Percentiles rank a stretch among this genome's conserved stretches.
phyloP scores from a whole-genome alignment of 257 asterid genomes.

The Solanum dulcamara region DNA sequence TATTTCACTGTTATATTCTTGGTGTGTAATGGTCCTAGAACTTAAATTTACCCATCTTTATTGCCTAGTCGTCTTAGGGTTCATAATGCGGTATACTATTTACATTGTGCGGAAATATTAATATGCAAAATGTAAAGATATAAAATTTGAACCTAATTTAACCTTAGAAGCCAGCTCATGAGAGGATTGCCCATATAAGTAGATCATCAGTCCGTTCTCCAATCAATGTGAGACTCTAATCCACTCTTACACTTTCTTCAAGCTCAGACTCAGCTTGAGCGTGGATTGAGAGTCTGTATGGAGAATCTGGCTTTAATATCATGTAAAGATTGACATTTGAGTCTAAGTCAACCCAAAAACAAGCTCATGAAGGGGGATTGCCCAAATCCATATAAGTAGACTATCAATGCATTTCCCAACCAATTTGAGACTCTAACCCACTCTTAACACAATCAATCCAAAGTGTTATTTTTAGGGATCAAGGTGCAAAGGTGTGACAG shows the following conservation, averaged over 20 bases:
- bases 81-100: not conserved
- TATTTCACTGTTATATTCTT: not conserved
- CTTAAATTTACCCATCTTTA: not conserved
- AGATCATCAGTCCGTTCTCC: not conserved
- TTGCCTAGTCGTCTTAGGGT: not conserved
- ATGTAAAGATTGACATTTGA: not conserved
- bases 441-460: not conserved
- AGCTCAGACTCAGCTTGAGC: not conserved
- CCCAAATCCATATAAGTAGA: not conserved
- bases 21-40: not conserved
- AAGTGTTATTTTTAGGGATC: not conserved
- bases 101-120: not conserved
- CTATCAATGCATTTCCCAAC: not conserved
- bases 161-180: not conserved
- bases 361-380: not conserved
- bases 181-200: not conserved
- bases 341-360: not conserved
- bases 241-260: not conserved
- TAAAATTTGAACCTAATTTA: not conserved
- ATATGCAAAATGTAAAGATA: not conserved
- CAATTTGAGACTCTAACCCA: not conserved
- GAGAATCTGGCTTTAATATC: not conserved
- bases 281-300: not conserved
- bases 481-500: not conserved
- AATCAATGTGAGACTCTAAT: not conserved